Evolutionary conservation across 1,139 yeast genomes (phyloP).

Genomic region (Blastobotrys capitulatus): DNA sequence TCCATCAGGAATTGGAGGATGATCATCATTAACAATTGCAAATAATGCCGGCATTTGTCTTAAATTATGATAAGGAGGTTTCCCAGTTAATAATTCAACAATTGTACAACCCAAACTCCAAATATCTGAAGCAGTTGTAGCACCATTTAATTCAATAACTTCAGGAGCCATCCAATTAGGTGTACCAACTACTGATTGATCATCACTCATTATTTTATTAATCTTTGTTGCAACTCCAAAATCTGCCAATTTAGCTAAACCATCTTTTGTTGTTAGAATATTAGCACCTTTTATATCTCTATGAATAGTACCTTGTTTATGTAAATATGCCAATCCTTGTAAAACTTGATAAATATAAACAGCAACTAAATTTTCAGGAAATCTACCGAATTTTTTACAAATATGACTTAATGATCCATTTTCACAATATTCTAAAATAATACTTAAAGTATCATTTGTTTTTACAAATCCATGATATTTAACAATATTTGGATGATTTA

Average conservation of each 20-base stretch:
- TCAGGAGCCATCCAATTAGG: constrained; percentile 93
- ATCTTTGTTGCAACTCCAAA: constrained; percentile 67
- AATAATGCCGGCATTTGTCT: constrained; percentile 86
- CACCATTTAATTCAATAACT: constrained; percentile 71
- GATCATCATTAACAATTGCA: constrained; percentile 83
- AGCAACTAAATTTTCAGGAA: constrained; percentile 57
- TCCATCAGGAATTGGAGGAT: constrained; percentile 69
- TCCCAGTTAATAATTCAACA: constrained; percentile 76
- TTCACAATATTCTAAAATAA: constrained; percentile 76
- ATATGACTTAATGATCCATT: constrained; percentile 78
- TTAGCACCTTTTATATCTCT: constrained; percentile 79
- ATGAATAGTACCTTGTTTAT: constrained; percentile 68
- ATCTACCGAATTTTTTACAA: constrained; percentile 48
- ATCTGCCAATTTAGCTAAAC: constrained; percentile 66
- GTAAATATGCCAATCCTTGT: constrained; percentile 63
- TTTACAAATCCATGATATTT: constrained; percentile 85
- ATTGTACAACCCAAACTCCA: constrained; percentile 94
- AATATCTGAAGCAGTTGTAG: constrained; percentile 69
- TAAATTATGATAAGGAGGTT: constrained; percentile 81
- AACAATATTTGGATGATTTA: constrained; percentile 88
- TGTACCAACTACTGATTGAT: constrained; percentile 48
- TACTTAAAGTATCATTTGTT: constrained; percentile 58
- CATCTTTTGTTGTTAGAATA: constrained; percentile 54
- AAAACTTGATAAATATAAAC: constrained; percentile 65
- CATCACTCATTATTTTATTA: constrained; percentile 15